Conservation (phyloP, 129 eudicot species). For the Erigeron canadensis region DNA sequence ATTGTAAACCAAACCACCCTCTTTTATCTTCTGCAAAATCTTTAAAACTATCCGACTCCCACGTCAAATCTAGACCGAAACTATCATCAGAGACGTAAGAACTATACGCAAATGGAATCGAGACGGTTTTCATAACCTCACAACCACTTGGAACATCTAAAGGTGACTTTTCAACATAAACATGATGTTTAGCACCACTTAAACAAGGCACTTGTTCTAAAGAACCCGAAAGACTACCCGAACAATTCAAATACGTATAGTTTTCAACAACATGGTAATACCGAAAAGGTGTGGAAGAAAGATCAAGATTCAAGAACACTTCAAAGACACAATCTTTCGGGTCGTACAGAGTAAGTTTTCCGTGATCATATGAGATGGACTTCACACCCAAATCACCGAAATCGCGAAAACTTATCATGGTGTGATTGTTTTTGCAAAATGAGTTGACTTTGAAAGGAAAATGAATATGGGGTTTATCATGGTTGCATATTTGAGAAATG, state of each 20-base stretch:
- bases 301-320: conserved; percentile 56
- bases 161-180: conserved; percentile 47
- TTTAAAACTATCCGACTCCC: conserved; percentile 28
- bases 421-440: conserved; percentile 40
- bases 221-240: conserved; percentile 22
- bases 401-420: conserved; percentile 39
- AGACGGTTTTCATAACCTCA: conserved; percentile 34
- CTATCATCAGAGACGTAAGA: conserved; percentile 49
- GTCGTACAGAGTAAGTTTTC: conserved; percentile 43
- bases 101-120: conserved; percentile 51
- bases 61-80: conserved; percentile 58
- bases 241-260: conserved; percentile 49
- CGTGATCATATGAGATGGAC: conserved; percentile 38
- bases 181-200: conserved; percentile 38
- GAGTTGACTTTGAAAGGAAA: conserved; percentile 44
- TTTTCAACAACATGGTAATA: conserved; percentile 44
- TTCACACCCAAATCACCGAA: conserved; percentile 50
- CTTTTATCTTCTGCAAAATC: conserved; percentile 27
- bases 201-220: conserved; percentile 42
- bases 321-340: conserved; percentile 56
- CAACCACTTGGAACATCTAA: conserved; percentile 36
- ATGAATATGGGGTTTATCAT: conserved; percentile 22
- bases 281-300: conserved; percentile 39
- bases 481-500: conserved; percentile 23
- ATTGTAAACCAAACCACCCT: conserved; percentile 20